phyloP scores from a whole-genome alignment of 345 rosid genomes.

The Eucalyptus pauciflora region DNA sequence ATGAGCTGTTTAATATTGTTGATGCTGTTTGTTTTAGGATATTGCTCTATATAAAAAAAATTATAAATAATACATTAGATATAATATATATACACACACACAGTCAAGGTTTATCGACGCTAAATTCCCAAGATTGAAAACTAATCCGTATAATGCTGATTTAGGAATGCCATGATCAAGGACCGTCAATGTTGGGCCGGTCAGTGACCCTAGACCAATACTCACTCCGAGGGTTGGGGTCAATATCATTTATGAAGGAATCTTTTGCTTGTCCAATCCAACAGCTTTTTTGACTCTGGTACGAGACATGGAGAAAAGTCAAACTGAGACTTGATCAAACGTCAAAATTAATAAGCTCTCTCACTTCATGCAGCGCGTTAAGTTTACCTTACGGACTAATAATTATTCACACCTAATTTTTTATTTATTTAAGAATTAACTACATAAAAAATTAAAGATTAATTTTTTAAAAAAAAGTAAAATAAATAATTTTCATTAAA shows the following conservation, averaged over 20 bases:
- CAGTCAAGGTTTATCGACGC: rapidly evolving
- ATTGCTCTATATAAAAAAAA: no score
- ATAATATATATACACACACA: no score
- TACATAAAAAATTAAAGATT: no score
- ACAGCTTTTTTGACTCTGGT: neutral
- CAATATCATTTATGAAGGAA: neutral
- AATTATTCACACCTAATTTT: no score
- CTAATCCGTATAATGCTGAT: rapidly evolving
- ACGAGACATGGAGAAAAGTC: neutral
- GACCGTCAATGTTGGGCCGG: rapidly evolving
- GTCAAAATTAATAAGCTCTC: neutral
- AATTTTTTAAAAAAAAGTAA: no score
- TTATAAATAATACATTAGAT: no score
- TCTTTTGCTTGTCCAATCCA: neutral
- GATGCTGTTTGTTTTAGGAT: no score
- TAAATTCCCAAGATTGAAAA: rapidly evolving
- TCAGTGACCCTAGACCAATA: rapidly evolving
- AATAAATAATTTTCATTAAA: no score
- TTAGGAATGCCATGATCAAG: no score
- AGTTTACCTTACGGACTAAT: neutral
- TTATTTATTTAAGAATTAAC: no score
- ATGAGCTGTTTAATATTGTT: rapidly evolving
- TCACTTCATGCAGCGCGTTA: neutral
- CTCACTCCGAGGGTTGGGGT: neutral
- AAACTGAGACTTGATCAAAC: neutral